These are phyloP conservation scores for Backusella macrospora DNA, from an alignment of 192 early-diverging fungal genomes.

Conservation along the genomic window DNA sequence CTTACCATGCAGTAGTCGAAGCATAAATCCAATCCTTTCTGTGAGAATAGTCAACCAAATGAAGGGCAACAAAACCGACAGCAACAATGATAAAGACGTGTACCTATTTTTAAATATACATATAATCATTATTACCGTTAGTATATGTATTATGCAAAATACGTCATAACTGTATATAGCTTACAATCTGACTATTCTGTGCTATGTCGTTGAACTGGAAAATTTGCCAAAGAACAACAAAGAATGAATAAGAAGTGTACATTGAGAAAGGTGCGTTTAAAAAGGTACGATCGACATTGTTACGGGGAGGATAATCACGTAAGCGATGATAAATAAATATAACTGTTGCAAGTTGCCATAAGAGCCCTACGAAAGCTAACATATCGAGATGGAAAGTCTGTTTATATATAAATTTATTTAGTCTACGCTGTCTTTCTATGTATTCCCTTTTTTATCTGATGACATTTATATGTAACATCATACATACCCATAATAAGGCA, in stretches of 20 bases:
- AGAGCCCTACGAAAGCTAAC: slow-evolving; percentile 30
- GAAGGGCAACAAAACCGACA: slow-evolving; percentile 29
- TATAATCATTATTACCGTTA: background rate
- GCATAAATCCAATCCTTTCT: slow-evolving; percentile 44
- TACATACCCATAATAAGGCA: slow-evolving; percentile 32
- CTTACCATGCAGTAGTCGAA: slow-evolving; percentile 42
- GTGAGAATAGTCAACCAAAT: slow-evolving; percentile 42
- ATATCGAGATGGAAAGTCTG: slow-evolving; percentile 32
- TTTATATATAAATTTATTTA: background rate
- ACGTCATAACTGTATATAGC: background rate
- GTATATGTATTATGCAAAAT: background rate
- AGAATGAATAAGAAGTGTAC: slow-evolving; percentile 34
- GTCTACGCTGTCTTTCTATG: background rate
- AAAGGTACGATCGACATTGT: slow-evolving; percentile 39
- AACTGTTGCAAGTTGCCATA: slow-evolving; percentile 39
- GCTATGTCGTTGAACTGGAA: slow-evolving; percentile 31
- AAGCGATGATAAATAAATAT: slow-evolving; percentile 41
- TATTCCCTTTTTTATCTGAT: background rate
- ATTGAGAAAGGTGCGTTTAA: slow-evolving; percentile 50
- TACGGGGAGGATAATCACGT: slow-evolving; percentile 42
- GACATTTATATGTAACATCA: too few relatives aligned
- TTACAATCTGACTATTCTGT: slow-evolving; percentile 10
- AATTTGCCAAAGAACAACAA: slow-evolving; percentile 26
- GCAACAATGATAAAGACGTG: slow-evolving; percentile 12
- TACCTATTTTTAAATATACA: slow-evolving; percentile 17